Conservation (phyloP, 768 basidiomycete genomes). For the Favolaschia claudopus region DNA sequence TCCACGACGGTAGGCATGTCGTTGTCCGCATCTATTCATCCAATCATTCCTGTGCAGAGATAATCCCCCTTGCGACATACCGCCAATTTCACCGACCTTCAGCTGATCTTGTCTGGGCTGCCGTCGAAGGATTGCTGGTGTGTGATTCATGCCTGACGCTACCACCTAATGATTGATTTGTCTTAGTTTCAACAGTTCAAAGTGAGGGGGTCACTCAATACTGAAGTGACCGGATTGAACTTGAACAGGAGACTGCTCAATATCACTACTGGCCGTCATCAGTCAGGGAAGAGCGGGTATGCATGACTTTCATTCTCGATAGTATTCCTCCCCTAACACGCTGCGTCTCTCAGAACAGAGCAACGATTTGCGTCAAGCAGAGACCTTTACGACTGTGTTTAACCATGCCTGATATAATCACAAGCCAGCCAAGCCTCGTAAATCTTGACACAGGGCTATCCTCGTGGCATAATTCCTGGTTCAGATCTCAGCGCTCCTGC, state of each 20-base stretch:
- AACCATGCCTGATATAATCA: not conserved
- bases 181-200: constrained; percentile 5
- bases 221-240: not conserved
- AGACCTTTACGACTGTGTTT: not conserved
- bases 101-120: not conserved
- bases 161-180: not conserved
- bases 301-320: not conserved
- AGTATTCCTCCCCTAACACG: not conserved
- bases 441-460: not conserved
- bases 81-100: not conserved
- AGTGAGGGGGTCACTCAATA: not conserved
- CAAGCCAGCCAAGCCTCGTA: not conserved
- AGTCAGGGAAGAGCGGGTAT: too few species aligned
- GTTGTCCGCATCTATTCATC: not conserved
- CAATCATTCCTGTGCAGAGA: not conserved
- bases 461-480: not conserved
- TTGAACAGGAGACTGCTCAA: not conserved
- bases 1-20: not conserved
- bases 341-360: not conserved
- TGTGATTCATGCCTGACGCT: too few species aligned
- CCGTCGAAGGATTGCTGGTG: not conserved
- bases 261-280: not conserved
- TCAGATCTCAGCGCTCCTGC: not conserved
- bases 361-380: not conserved
- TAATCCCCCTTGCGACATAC: not conserved